phyloP scores from a whole-genome alignment of 441 rosid genomes.

The Dalechampia spathulata region DNA sequence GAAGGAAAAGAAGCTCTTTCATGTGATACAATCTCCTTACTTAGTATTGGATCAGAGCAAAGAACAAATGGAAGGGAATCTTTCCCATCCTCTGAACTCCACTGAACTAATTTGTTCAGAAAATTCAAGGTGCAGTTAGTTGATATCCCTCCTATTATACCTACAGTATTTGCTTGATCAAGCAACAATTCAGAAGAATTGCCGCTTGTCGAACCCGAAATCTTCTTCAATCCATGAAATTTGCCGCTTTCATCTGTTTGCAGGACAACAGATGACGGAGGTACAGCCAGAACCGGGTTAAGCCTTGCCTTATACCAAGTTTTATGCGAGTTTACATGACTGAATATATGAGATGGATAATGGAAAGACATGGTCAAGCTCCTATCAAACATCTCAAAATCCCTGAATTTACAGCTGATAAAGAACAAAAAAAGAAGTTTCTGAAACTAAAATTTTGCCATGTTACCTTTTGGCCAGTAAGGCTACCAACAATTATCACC shows the following conservation, averaged over 20 bases:
- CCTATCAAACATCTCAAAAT: conserved; percentile 27
- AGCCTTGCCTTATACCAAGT: conserved; percentile 22
- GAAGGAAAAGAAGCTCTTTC: conserved; percentile 33
- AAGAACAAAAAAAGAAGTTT: not conserved
- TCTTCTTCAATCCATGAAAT: conserved; percentile 31
- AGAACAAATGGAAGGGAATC: conserved; percentile 48
- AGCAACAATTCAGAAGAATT: conserved; percentile 30
- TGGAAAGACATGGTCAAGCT: conserved; percentile 38
- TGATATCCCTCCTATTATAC: conserved; percentile 67
- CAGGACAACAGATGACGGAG: conserved; percentile 40
- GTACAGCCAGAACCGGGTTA: conserved; percentile 33
- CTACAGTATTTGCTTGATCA: conserved; percentile 46
- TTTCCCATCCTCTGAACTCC: conserved; percentile 45
- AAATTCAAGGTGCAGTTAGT: conserved; percentile 43
- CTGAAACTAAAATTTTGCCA: conserved; percentile 1
- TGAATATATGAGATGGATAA: conserved; percentile 27
- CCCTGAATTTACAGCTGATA: not conserved
- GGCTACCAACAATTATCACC: conserved; percentile 2
- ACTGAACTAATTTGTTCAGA: conserved; percentile 44
- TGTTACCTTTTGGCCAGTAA: not conserved
- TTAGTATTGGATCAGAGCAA: conserved; percentile 61
- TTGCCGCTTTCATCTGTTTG: conserved; percentile 43
- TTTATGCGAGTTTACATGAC: conserved; percentile 22
- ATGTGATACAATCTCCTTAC: conserved; percentile 36
- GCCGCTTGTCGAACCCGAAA: conserved; percentile 21